A percentile compares a stretch with the other conserved stretches of the same genome.
Evolutionary conservation across 1,284 basidiomycete genomes (phyloP).

Genomic region (Ganoderma sinense): DNA sequence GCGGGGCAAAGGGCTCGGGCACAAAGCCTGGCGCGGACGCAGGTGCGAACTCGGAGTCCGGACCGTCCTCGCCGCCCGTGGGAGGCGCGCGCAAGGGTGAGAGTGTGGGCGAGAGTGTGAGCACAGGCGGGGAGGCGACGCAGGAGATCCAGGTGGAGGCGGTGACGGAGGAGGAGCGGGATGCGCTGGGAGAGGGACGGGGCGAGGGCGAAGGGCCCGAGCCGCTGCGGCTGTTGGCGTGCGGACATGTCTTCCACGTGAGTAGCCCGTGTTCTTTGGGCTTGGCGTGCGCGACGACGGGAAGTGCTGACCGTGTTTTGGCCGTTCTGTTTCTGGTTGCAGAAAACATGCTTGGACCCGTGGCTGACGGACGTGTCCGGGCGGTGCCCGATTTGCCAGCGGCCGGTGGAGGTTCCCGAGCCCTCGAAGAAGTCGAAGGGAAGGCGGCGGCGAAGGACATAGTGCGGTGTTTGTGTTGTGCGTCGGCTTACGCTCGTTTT

Average conservation of each 20-base stretch:
- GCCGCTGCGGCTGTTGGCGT: constrained; percentile 73
- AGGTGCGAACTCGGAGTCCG: constrained; percentile 12
- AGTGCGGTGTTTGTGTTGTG: neutral
- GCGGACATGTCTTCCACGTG: constrained; percentile 87
- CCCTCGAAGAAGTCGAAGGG: constrained; percentile 34
- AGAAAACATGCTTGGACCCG: constrained; percentile 84
- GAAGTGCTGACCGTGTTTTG: neutral
- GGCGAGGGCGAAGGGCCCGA: constrained; percentile 73
- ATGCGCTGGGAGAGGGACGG: constrained; percentile 43
- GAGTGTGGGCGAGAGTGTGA: constrained; percentile 17
- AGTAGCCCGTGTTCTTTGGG: constrained; percentile 35
- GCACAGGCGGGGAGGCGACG: constrained; percentile 10
- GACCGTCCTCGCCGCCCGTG: constrained; percentile 16
- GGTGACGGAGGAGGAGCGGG: constrained; percentile 48
- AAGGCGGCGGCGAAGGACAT: constrained; percentile 19
- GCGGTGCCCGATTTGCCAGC: constrained; percentile 79
- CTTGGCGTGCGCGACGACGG: constrained; percentile 1
- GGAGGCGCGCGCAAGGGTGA: neutral
- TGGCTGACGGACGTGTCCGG: constrained; percentile 83
- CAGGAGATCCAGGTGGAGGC: constrained; percentile 45
- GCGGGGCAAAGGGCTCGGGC: constrained; percentile 35
- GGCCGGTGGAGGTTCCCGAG: constrained; percentile 51
- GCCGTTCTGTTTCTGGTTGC: constrained; percentile 13
- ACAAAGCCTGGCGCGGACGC: constrained; percentile 23
- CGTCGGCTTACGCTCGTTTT: neutral